Base-by-base conservation (phyloP, 2,329 filamentous ascomycete species). In the Hirsutella thompsonii region DNA sequence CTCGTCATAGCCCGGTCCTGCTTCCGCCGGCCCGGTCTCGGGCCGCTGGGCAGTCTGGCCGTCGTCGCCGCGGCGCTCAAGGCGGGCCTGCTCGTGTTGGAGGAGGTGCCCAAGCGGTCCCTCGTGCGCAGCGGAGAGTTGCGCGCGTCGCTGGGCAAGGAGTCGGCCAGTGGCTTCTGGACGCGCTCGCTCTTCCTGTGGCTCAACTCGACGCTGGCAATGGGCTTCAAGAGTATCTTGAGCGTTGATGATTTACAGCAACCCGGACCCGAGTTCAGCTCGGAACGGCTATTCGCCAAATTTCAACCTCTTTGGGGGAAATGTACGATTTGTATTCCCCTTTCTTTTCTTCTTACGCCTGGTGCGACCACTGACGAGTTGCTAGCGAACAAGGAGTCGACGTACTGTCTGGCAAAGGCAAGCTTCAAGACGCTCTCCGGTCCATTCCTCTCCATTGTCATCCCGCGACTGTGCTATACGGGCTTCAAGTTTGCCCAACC, bases 401-500 rank as follows among this genome's bases (percentile, higher is more conserved):
- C 37, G 5, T 30, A 44, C 18, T 35, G 37, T 3, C 38, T 50
- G 19, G 32, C 43, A 32, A 45, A 28, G 18, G 46, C 51, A 4
- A 41, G 37, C 19, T 35, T 35, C 28, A n/a, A n/a, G n/a, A n/a
- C 20, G 38, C 11, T 41, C 44, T 3, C 48, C 46, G 30, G 34
- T 43, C 40, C 49, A 0, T 44, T 53, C 20, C 10, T 49, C 11
- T 32, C 42, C 5, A 43, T 44, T 21, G 41, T 59, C 18, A 20
- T 59, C 16, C 57, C 60, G 6, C 49, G 61, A 8, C 35, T 62
- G 8, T 48, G 46, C 10, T 35, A 50, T 8, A 46, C 45, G 2
- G 61, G 48, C 1, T 62, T 66, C 44, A 55, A 41, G 2, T 63
- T 65, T 42, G 52, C 53, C 10, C 64, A 67, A 43, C 64, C 64